These are phyloP conservation scores for Phlegmacium glaucopus DNA, from an alignment of 768 basidiomycete genomes.

Conservation along the genomic window DNA sequence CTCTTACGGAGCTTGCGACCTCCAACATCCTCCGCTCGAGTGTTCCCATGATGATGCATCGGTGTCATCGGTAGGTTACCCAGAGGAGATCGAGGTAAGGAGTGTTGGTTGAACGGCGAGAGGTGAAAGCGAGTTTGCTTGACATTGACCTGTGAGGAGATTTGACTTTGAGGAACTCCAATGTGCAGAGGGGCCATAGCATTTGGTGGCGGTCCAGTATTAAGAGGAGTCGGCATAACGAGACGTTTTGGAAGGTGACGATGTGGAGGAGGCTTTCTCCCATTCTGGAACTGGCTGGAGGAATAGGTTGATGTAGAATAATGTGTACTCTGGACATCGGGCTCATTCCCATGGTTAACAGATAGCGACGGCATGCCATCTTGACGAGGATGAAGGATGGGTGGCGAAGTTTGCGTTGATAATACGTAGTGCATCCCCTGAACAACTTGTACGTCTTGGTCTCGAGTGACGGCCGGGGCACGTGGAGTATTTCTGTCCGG, in stretches of 20 bases:
- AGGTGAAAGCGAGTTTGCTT: not conserved
- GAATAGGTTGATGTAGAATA: slow-evolving; percentile 22
- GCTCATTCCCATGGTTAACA: slow-evolving; percentile 6
- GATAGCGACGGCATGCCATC: not conserved
- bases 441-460: not conserved
- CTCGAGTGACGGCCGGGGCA: not conserved
- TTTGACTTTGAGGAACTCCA: not conserved
- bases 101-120: not conserved
- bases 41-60: too few species aligned
- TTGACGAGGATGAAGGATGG: not conserved
- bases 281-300: slow-evolving; percentile 20
- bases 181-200: slow-evolving; percentile 2
- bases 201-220: slow-evolving; percentile 25
- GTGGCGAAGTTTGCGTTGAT: not conserved
- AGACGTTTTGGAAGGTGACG: slow-evolving; percentile 56
- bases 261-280: slow-evolving; percentile 19
- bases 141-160: not conserved
- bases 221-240: slow-evolving; percentile 72
- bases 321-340: slow-evolving; percentile 21
- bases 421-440: not conserved
- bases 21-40: slow-evolving; percentile 17
- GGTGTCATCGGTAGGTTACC: too few species aligned
- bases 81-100: not conserved
- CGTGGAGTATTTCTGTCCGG: not conserved
- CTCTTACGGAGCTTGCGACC: slow-evolving; percentile 28